A percentile compares a stretch with the other conserved stretches of the same genome.
Evolutionary conservation across 495 filamentous ascomycete species (phyloP).

Genomic region (Talaromyces borbonicus): DNA sequence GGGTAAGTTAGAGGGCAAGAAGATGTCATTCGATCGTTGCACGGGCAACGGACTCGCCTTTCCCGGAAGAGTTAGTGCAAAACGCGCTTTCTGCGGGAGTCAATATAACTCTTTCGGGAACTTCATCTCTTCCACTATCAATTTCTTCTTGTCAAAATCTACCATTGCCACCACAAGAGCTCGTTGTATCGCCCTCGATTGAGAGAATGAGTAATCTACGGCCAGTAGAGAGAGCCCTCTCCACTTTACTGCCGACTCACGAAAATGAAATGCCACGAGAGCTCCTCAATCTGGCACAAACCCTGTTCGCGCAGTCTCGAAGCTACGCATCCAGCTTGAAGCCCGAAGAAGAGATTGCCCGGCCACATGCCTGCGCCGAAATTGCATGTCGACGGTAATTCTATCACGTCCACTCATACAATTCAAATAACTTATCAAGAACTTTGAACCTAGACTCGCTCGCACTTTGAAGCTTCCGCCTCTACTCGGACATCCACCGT

Average conservation of each 20-base stretch:
- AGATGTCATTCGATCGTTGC: conserved; percentile 7
- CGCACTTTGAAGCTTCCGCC: conserved; percentile 74
- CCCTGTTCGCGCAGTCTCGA: conserved; percentile 79
- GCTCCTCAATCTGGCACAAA: conserved; percentile 65
- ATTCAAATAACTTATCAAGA: conserved; percentile 10
- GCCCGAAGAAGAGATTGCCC: conserved; percentile 78
- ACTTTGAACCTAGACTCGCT: conserved; percentile 51
- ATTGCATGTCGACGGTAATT: conserved; percentile 78
- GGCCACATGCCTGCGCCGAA: conserved; percentile 82
- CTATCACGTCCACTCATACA: background rate
- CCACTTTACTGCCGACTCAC: conserved; percentile 68
- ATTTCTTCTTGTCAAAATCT: too few species aligned
- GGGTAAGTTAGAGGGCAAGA: background rate
- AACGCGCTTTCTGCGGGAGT: background rate
- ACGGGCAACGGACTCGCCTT: background rate
- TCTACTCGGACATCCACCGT: conserved; percentile 71
- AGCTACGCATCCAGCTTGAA: conserved; percentile 70
- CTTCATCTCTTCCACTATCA: background rate
- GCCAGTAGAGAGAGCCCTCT: conserved; percentile 65
- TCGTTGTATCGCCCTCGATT: background rate
- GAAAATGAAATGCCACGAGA: conserved; percentile 59
- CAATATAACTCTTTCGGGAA: conserved; percentile 6
- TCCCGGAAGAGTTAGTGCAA: background rate
- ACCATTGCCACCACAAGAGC: too few species aligned
- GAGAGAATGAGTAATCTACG: conserved; percentile 38